Conservation (phyloP, 139 green algal genomes). For the Chlorella sp. region DNA sequence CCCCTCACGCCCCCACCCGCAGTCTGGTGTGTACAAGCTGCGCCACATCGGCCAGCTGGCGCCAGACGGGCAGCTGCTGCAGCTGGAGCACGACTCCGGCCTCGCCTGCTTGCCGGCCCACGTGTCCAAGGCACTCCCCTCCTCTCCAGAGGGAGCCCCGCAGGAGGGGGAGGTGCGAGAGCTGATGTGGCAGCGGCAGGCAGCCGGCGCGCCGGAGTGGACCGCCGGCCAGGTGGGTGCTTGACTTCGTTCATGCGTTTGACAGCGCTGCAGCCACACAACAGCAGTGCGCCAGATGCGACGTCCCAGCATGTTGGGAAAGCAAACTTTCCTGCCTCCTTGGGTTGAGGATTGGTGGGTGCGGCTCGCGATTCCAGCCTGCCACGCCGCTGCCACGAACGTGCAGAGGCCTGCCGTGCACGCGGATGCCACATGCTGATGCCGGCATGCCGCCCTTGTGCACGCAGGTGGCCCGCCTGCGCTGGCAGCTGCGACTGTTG, state of each 20-base stretch:
- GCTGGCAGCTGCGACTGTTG: neutral
- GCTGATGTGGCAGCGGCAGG: neutral
- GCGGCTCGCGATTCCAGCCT: no score
- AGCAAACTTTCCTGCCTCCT: no score
- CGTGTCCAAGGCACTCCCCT: neutral
- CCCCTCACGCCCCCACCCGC: neutral
- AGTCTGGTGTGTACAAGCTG: neutral
- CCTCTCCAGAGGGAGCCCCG: neutral
- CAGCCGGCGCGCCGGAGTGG: neutral
- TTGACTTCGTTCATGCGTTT: neutral
- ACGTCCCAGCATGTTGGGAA: no score
- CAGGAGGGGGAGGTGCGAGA: neutral
- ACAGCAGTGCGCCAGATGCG: no score
- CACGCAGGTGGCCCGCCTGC: neutral
- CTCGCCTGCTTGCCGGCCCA: neutral
- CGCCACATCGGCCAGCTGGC: neutral
- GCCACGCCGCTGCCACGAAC: neutral
- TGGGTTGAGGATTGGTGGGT: no score
- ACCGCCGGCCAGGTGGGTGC: neutral
- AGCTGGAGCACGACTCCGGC: neutral
- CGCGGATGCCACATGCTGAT: no score
- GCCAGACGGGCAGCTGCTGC: neutral
- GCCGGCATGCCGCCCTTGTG: no score
- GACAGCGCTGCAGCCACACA: no score
- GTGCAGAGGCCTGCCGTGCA: no score